Conservation (phyloP, 1,139 yeast species). For the Entelexis sorbosivorans region DNA sequence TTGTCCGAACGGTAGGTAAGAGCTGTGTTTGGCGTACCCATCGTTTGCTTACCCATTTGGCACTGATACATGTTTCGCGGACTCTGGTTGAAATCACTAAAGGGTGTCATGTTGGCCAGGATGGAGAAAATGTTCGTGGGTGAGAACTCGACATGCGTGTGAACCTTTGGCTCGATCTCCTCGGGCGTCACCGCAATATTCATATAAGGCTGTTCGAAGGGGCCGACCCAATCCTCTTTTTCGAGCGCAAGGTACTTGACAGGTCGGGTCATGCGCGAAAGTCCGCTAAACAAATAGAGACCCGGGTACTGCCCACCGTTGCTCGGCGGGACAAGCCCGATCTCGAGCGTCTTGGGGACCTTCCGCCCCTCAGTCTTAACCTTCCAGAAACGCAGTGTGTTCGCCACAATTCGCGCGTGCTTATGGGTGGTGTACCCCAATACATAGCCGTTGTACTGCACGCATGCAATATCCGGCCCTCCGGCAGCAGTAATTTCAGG, state of each 20-base stretch:
- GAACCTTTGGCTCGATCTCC: slow-evolving; percentile 72
- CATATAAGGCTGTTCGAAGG: slow-evolving; percentile 97
- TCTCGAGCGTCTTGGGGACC: slow-evolving; percentile 74
- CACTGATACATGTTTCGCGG: slow-evolving; percentile 99
- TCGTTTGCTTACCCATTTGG: slow-evolving; percentile 99
- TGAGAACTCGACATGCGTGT: slow-evolving; percentile 85
- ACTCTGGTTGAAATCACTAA: slow-evolving; percentile 95
- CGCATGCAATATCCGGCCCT: slow-evolving; percentile 79
- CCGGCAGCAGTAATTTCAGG: slow-evolving; percentile 47
- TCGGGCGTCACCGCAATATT: slow-evolving; percentile 89
- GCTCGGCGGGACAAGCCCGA: slow-evolving; percentile 93
- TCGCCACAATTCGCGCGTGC: slow-evolving; percentile 77
- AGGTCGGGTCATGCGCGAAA: slow-evolving; percentile 92
- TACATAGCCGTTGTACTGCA: slow-evolving; percentile 84
- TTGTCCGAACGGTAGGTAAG: slow-evolving; percentile 87
- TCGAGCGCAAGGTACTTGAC: slow-evolving; percentile 79
- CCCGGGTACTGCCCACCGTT: slow-evolving; percentile 97
- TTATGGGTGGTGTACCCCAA: slow-evolving; percentile 92
- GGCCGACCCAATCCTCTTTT: slow-evolving; percentile 81
- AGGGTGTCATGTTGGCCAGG: slow-evolving; percentile 91
- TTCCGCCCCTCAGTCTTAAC: slow-evolving; percentile 60
- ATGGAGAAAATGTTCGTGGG: slow-evolving; percentile 93
- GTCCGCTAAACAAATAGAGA: slow-evolving; percentile 77
- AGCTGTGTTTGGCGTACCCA: slow-evolving; percentile 99
- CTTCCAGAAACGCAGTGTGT: slow-evolving; percentile 86